Conservation (phyloP, 306 rosid genomes). For the Castanea mollissima region DNA sequence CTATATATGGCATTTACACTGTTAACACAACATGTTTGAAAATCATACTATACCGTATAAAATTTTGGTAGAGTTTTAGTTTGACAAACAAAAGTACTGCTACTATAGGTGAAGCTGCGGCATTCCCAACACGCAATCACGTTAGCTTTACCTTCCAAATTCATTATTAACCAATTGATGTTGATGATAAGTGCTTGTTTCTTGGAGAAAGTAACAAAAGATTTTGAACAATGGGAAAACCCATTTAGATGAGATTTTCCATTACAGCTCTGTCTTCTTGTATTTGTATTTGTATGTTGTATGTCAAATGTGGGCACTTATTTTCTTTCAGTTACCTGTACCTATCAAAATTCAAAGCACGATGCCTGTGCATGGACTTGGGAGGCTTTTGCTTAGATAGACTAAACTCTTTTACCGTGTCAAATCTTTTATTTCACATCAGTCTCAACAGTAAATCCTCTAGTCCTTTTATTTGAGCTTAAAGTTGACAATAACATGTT, state of each 20-base stretch:
- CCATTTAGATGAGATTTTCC: background rate
- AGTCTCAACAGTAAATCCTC: no score
- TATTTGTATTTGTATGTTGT: constrained; percentile 5
- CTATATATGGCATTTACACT: no score
- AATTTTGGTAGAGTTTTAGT: constrained; percentile 4
- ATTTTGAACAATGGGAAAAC: constrained; percentile 15
- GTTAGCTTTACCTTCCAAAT: constrained; percentile 8
- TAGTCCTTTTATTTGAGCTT: background rate
- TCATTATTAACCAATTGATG: background rate
- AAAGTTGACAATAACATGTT: background rate
- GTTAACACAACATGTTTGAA: no score
- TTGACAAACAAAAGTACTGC: constrained; percentile 24
- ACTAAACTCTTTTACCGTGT: background rate
- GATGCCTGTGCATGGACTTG: background rate
- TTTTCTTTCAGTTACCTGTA: background rate
- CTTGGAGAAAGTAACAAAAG: constrained; percentile 22
- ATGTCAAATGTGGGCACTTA: background rate
- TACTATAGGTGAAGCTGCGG: background rate
- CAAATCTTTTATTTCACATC: background rate
- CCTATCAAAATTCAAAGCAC: background rate
- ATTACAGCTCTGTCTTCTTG: constrained; percentile 19
- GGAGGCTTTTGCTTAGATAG: background rate
- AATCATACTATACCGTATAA: no score
- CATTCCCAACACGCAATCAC: constrained; percentile 43
- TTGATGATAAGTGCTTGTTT: background rate